phyloP scores from a whole-genome alignment of 305 asterid genomes.

The Plantago coronopus region DNA sequence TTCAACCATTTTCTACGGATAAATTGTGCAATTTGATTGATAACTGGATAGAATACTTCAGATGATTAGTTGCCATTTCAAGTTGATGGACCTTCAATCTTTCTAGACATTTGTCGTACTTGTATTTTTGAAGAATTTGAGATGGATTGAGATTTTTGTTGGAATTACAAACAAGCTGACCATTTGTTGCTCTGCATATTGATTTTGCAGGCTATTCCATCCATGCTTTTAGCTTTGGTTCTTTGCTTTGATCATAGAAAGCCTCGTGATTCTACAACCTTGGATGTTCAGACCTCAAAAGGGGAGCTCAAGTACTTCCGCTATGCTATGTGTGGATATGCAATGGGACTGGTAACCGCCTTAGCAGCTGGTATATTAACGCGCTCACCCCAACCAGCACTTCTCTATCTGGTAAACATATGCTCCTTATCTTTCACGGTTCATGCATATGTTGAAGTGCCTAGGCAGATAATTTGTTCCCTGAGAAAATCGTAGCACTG shows the following conservation, averaged over 20 bases:
- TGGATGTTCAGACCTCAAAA: conserved; percentile 45
- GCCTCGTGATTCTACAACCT: conserved; percentile 37
- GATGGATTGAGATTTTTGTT: no score
- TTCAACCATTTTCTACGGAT: no score
- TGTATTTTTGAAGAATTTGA: no score
- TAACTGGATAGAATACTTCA: not conserved
- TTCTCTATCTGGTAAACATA: conserved; percentile 70
- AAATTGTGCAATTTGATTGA: not conserved
- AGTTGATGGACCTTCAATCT: not conserved
- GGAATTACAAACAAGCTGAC: conserved; percentile 11
- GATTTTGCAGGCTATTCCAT: conserved; percentile 87
- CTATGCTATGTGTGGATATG: conserved; percentile 72
- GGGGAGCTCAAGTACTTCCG: conserved; percentile 59
- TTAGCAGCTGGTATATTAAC: conserved; percentile 88
- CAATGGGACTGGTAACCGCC: conserved; percentile 71
- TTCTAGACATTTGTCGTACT: not conserved
- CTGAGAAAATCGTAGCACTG: no score
- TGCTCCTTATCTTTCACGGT: no score
- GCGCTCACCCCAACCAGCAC: conserved; percentile 92
- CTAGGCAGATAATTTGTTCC: no score
- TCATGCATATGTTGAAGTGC: not conserved
- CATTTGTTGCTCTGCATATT: conserved; percentile 16
- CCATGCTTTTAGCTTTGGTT: conserved; percentile 91
- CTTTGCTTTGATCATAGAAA: conserved; percentile 80
- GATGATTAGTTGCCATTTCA: not conserved